These are phyloP conservation scores for Phascolomyces articulosus DNA, from an alignment of 371 early-diverging fungal genomes.

Conservation along the genomic window DNA sequence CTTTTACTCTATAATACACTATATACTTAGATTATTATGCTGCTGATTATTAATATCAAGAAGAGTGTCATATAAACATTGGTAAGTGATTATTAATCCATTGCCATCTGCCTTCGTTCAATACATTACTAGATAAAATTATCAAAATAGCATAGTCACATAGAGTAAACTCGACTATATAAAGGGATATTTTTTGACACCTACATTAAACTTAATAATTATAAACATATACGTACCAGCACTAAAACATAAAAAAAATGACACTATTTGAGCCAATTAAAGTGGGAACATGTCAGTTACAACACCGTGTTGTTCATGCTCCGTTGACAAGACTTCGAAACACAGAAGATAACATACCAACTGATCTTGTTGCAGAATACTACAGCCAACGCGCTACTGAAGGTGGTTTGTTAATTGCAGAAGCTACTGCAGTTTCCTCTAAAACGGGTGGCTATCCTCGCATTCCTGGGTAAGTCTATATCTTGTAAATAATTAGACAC, in stretches of 20 bases:
- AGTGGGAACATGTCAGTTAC: conserved; percentile 24
- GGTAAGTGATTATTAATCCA: no score
- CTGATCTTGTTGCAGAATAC: conserved; percentile 51
- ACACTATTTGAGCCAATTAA: conserved; percentile 33
- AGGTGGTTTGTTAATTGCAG: conserved; percentile 64
- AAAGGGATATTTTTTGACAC: no score
- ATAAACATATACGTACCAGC: no score
- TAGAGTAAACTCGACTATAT: no score
- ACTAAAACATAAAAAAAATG: not conserved
- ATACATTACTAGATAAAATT: no score
- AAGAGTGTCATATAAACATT: no score
- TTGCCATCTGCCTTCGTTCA: no score
- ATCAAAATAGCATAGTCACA: no score
- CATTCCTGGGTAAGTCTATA: not conserved
- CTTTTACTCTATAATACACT: no score
- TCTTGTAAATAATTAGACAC: not conserved
- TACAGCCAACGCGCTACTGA: conserved; percentile 59
- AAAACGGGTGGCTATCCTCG: not conserved
- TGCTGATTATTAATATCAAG: no score
- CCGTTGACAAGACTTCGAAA: conserved; percentile 58
- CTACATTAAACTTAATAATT: no score
- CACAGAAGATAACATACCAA: conserved; percentile 26
- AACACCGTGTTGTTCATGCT: conserved; percentile 59
- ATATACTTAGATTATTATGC: no score
- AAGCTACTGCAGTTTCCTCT: conserved; percentile 39